Evolutionary conservation across 805 yeast genomes (phyloP).

Genomic region (Cyberlindnera sargentensis): DNA sequence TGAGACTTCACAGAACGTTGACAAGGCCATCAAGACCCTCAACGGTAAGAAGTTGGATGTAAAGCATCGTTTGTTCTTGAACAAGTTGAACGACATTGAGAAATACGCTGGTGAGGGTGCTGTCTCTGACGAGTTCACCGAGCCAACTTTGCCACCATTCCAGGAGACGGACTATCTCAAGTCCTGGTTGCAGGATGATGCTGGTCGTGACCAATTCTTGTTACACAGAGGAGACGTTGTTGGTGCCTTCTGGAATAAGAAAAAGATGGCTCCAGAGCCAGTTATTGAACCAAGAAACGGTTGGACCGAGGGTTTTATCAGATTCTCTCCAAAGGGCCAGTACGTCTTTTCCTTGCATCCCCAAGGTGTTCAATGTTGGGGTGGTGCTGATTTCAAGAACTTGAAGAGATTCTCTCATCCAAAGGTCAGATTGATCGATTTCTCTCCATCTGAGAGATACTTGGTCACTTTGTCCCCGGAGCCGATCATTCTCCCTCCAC

Average conservation of each 20-base stretch:
- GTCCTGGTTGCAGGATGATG: conserved; percentile 85
- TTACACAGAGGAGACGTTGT: conserved; percentile 75
- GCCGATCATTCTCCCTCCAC: conserved; percentile 69
- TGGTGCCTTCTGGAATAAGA: conserved; percentile 82
- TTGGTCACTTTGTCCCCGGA: conserved; percentile 86
- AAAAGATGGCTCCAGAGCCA: conserved; percentile 62
- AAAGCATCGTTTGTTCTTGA: conserved; percentile 82
- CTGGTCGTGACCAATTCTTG: conserved; percentile 85
- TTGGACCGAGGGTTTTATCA: conserved; percentile 83
- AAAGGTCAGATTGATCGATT: conserved; percentile 81
- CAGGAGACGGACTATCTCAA: conserved; percentile 73
- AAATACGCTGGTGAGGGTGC: conserved; percentile 63
- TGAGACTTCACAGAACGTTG: conserved; percentile 58
- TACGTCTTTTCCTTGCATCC: conserved; percentile 83
- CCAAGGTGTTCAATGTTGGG: conserved; percentile 95
- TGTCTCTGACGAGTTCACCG: conserved; percentile 53
- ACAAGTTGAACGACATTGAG: conserved; percentile 77
- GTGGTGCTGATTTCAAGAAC: conserved; percentile 73
- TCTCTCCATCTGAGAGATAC: conserved; percentile 87
- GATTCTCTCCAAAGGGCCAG: conserved; percentile 91
- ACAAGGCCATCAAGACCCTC: conserved; percentile 69
- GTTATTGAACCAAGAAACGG: conserved; percentile 72
- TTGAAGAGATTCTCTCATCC: conserved; percentile 79
- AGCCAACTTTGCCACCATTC: conserved; percentile 69
- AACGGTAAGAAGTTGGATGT: conserved; percentile 90